Evolutionary conservation across 306 rosid genomes (phyloP).

Genomic region (Dryas alaskensis): DNA sequence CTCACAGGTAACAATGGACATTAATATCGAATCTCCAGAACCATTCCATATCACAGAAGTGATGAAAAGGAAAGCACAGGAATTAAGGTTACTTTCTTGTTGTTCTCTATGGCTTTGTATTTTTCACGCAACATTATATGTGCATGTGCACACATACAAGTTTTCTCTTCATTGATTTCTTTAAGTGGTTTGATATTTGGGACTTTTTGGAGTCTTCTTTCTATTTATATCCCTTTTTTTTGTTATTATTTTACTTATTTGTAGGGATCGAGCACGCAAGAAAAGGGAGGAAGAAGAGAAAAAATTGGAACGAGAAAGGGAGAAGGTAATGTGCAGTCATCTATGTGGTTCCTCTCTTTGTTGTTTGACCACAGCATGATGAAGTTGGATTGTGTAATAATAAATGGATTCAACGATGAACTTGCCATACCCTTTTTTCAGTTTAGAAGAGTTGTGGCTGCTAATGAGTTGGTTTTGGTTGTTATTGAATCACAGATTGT

Average conservation of each 20-base stretch:
- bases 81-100: constrained; percentile 46
- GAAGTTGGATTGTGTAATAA: neutral
- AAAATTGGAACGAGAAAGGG: constrained; percentile 44
- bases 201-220: neutral
- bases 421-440: neutral
- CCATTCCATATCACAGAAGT: constrained; percentile 61
- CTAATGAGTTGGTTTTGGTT: neutral
- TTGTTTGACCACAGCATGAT: neutral
- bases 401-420: neutral
- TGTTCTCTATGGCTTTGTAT: neutral
- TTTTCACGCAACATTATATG: neutral
- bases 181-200: constrained; percentile 4
- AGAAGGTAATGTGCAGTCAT: constrained; percentile 51
- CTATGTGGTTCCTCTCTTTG: neutral
- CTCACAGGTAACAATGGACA: constrained; percentile 53
- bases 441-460: neutral
- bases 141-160: too few species aligned
- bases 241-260: constrained; percentile 17
- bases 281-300: constrained; percentile 43
- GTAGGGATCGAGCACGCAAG: constrained; percentile 43
- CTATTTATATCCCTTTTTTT: neutral
- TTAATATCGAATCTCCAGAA: constrained; percentile 49
- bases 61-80: constrained; percentile 54
- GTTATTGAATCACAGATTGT: neutral
- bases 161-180: neutral